Conservation (phyloP, 306 rosid genomes). For the Cajanus cajan region DNA sequence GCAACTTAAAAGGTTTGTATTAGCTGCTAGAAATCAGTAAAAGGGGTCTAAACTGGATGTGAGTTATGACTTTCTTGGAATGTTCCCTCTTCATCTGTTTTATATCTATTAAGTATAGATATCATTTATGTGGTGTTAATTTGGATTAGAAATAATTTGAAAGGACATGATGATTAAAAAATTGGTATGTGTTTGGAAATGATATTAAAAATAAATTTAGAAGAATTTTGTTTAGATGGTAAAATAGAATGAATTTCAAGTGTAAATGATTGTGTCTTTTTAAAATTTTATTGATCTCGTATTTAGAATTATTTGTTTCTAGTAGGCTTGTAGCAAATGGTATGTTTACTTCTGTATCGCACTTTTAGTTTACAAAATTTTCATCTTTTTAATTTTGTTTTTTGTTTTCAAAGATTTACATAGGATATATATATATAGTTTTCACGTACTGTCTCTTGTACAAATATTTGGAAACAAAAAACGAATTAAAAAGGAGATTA, state of each 20-base stretch:
- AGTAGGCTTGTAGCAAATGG: background rate
- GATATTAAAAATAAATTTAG: background rate
- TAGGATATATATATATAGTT: no score
- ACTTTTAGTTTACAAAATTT: no score
- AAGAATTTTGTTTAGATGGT: background rate
- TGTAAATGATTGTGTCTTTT: background rate
- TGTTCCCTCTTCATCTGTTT: background rate
- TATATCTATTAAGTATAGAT: background rate
- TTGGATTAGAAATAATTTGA: background rate
- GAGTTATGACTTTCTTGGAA: background rate
- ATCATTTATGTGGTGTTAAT: background rate
- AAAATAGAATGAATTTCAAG: background rate
- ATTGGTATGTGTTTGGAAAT: background rate
- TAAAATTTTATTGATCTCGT: background rate
- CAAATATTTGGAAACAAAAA: no score
- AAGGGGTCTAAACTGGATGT: background rate
- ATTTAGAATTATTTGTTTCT: no score
- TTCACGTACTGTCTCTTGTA: no score
- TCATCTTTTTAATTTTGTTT: no score
- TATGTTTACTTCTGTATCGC: no score
- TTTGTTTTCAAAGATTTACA: no score
- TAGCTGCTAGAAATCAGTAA: background rate
- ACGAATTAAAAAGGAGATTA: no score
- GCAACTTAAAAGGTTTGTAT: constrained; percentile 28
- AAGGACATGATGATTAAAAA: background rate